Conservation (phyloP, 176 grass and related monocot genomes). For the Eragrostis nindensis region DNA sequence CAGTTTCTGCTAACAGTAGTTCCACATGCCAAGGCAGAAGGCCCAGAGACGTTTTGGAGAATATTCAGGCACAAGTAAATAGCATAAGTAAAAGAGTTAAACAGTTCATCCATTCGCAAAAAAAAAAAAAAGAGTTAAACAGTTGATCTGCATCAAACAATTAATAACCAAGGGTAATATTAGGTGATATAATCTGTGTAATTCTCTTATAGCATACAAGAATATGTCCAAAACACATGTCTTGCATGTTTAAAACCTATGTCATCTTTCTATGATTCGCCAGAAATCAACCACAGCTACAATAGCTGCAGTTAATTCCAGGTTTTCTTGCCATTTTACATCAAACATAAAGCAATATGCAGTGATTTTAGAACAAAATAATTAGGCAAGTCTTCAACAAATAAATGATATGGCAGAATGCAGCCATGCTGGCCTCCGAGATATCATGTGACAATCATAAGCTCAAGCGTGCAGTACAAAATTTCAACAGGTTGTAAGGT, state of each 20-base stretch:
- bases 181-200: background rate
- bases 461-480: background rate
- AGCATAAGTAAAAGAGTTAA: constrained; percentile 4
- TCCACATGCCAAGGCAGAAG: constrained; percentile 7
- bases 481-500: constrained; percentile 20
- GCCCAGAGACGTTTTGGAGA: background rate
- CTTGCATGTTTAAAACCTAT: background rate
- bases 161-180: background rate
- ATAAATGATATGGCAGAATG: constrained; percentile 16
- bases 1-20: background rate
- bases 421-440: background rate
- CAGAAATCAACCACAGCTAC: constrained; percentile 16
- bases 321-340: constrained; percentile 13
- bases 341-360: constrained; percentile 16
- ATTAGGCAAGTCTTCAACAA: background rate
- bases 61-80: background rate
- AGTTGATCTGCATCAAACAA: background rate
- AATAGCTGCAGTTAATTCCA: background rate
- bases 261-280: background rate
- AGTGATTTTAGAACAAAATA: background rate
- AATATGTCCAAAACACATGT: background rate
- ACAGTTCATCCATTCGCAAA: too few species aligned
- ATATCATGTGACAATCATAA: constrained; percentile 24
- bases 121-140: too few species aligned
- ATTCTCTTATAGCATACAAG: constrained; percentile 10